Evolutionary conservation across 2,329 filamentous ascomycete genomes (phyloP), one percentile per base, ranked within the genome.

Genomic region (Neofusicoccum cordaticola): DNA sequence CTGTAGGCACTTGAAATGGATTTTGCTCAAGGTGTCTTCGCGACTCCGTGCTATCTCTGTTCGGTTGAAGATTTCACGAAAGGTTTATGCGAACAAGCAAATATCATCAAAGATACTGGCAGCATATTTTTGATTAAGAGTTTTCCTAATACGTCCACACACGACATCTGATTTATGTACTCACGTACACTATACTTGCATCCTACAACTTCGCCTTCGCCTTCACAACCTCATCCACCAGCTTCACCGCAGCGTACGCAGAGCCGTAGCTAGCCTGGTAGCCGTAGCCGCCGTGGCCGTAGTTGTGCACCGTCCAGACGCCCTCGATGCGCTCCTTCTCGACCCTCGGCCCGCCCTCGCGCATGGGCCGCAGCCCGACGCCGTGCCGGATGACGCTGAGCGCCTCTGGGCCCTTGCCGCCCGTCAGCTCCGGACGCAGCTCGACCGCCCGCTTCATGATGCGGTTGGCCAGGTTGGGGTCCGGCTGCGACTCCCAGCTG

Each of bases 371-470:
- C 70, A 97, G 72, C 0, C 93, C 93, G 13, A 96, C 93, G 3
- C 88, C 90, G 74, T 97, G 93, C 17, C 92, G 83, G 58, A 97
- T 83, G 19, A 97, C 82, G 73, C 89, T 88, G 67, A 97, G 75
- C 19, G 84, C 88, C 73, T 92, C 86, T 31, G 93, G 85, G 0
- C 91, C 90, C 76, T 88, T 83, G 2, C 90, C 86, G 66, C 79
- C 80, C 1, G 86, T 86, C 67, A 94, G 80, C 63, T 83, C 80
- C 0, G 91, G 91, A 71, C 86, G 86, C 35, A 87, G 75, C 37
- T 86, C 84, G 5, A 91, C 81, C 22, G 84, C 83, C n/a, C 93
- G 85, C 77, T 88, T 88, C 91, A 97, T 95, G 74, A 97, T 96
- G 12, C 93, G 84, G 62, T 85, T 78, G 0, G 93, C 91, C n/a